A percentile compares a stretch with the other conserved stretches of the same genome.
Evolutionary conservation across 257 asterid species (phyloP).

Genomic region (Henckelia pumila): DNA sequence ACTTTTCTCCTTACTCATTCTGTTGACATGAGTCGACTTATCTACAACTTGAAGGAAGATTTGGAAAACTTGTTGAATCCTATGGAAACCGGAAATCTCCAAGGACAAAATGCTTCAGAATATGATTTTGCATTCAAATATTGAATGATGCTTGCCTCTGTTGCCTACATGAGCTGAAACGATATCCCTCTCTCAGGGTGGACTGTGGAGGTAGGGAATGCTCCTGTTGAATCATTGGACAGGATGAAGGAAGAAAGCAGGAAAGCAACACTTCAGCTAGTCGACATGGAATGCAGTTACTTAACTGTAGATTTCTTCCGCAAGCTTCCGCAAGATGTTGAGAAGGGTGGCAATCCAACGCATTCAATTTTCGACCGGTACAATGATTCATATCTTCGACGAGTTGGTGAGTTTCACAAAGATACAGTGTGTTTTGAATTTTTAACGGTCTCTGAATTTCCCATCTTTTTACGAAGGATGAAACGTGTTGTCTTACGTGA

Average conservation of each 20-base stretch:
- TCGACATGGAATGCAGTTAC: slow-evolving; percentile 80
- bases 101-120: background rate
- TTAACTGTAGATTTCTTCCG: slow-evolving; percentile 82
- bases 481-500: slow-evolving; percentile 65
- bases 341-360: slow-evolving; percentile 85
- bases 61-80: background rate
- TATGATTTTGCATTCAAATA: background rate
- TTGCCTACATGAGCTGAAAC: slow-evolving; percentile 64
- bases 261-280: slow-evolving; percentile 67
- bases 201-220: slow-evolving; percentile 60
- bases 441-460: background rate
- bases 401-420: slow-evolving; percentile 52
- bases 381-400: slow-evolving; percentile 62
- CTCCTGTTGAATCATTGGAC: slow-evolving; percentile 65
- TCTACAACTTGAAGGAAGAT: background rate
- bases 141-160: background rate
- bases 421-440: background rate
- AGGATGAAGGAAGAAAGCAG: slow-evolving; percentile 78
- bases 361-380: slow-evolving; percentile 72
- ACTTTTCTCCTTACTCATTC: background rate
- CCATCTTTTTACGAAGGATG: slow-evolving; percentile 41
- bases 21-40: no score
- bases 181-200: slow-evolving; percentile 72
- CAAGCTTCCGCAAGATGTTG: slow-evolving; percentile 79
- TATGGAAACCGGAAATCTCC: background rate